These are phyloP conservation scores for Hymenoscyphus linearis DNA, from an alignment of 2,329 filamentous ascomycete genomes.

Conservation along the genomic window DNA sequence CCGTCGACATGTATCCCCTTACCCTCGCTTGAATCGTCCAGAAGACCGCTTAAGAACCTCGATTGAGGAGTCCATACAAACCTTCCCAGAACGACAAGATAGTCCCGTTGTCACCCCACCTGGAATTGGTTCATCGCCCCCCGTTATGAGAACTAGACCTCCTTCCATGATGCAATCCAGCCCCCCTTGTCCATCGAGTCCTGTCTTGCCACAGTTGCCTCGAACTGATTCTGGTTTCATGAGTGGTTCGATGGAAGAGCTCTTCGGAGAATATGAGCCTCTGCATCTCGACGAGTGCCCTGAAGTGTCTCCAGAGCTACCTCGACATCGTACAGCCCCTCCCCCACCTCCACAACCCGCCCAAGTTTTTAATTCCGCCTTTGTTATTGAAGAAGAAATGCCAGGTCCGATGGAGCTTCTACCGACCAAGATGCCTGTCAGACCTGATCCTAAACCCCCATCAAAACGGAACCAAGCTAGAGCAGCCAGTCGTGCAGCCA, in stretches of 20 bases:
- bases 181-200: conserved; percentile 65
- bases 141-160: conserved; percentile 59
- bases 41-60: conserved; percentile 31
- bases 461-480: conserved; percentile 29
- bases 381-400: conserved; percentile 33
- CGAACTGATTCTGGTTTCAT: conserved; percentile 73
- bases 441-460: conserved; percentile 26
- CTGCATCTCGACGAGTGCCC: conserved; percentile 32
- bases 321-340: conserved; percentile 14
- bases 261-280: conserved; percentile 53
- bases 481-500: conserved; percentile 23
- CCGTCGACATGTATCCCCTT: conserved; percentile 36
- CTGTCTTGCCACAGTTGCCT: conserved; percentile 51
- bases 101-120: conserved; percentile 63
- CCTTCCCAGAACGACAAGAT: conserved; percentile 42
- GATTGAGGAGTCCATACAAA: conserved; percentile 39
- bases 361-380: conserved; percentile 20
- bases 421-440: conserved; percentile 32
- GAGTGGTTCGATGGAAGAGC: conserved; percentile 59
- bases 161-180: conserved; percentile 71
- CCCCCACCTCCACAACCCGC: conserved; percentile 14
- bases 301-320: conserved; percentile 33
- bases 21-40: conserved; percentile 32
- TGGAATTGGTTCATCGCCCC: conserved; percentile 86
- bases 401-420: conserved; percentile 40